A percentile compares a stretch with the other conserved stretches of the same genome.
Evolutionary conservation across 2,329 filamentous ascomycete species (phyloP).

Genomic region (Chrysosphaeria jannelii): DNA sequence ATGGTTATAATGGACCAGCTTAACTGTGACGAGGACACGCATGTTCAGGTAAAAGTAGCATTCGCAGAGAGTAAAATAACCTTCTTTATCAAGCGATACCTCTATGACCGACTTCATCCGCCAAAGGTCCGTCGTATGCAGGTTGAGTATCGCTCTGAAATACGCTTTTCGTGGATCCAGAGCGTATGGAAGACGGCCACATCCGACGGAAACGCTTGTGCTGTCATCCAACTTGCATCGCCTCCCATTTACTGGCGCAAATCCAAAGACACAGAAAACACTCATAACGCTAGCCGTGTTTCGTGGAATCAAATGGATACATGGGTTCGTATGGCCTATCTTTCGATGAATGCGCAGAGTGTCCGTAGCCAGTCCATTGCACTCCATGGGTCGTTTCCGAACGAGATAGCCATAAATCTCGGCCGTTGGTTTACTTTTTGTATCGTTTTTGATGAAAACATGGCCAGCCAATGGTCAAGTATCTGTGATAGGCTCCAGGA

Average conservation of each 20-base stretch:
- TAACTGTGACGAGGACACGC: not conserved
- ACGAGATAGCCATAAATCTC: conserved; percentile 15
- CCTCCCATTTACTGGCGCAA: conserved; percentile 19
- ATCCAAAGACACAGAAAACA: conserved; percentile 7
- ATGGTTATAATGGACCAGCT: conserved; percentile 29
- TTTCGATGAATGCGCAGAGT: conserved; percentile 10
- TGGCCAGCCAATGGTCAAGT: conserved; percentile 8
- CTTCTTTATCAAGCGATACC: conserved; percentile 2
- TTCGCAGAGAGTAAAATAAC: conserved; percentile 1
- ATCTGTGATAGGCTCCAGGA: conserved; percentile 29
- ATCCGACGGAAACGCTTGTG: conserved; percentile 8
- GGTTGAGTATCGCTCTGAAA: conserved; percentile 12
- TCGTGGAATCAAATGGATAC: conserved; percentile 13
- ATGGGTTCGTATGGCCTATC: conserved; percentile 19
- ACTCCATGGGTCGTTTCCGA: conserved; percentile 8
- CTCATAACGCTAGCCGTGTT: conserved; percentile 8
- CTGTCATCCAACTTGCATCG: conserved; percentile 17
- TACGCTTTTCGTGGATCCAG: conserved; percentile 17
- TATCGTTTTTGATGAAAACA: conserved; percentile 10
- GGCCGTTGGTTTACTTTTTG: conserved; percentile 26
- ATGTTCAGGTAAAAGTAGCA: conserved; percentile 5
- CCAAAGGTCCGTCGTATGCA: conserved; percentile 1
- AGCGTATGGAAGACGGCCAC: conserved; percentile 12
- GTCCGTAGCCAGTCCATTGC: conserved; percentile 11
- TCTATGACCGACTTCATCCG: not conserved